These are phyloP conservation scores for Termitomyces sp. DNA, from an alignment of 768 basidiomycete genomes.

Conservation along the genomic window DNA sequence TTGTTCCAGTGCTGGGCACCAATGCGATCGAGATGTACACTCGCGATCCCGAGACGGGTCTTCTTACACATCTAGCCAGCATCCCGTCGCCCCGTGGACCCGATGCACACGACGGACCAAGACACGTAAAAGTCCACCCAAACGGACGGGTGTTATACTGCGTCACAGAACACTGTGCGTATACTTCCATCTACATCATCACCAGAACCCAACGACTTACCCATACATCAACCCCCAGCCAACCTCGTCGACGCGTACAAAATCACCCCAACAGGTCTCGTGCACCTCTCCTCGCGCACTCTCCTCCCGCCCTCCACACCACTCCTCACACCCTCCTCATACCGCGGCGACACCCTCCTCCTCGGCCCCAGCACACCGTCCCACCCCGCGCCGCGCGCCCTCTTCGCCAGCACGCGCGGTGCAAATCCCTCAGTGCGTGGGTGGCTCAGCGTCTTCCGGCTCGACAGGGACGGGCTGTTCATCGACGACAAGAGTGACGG, in stretches of 20 bases:
- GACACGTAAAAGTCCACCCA: slow-evolving; percentile 50
- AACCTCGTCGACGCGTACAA: slow-evolving; percentile 43
- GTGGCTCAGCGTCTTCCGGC: slow-evolving; percentile 39
- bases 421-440: slow-evolving; percentile 29
- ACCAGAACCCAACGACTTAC: neutral
- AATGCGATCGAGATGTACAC: slow-evolving; percentile 44
- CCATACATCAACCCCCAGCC: slow-evolving; percentile 23
- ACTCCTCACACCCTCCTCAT: slow-evolving; percentile 12
- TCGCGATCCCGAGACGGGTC: slow-evolving; percentile 27
- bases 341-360: slow-evolving; percentile 45
- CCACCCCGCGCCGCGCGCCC: slow-evolving; percentile 31
- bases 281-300: slow-evolving; percentile 27
- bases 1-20: slow-evolving; percentile 48
- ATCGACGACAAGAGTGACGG: slow-evolving; percentile 13
- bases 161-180: slow-evolving; percentile 50
- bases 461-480: slow-evolving; percentile 21
- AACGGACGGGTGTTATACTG: slow-evolving; percentile 48
- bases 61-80: slow-evolving; percentile 32
- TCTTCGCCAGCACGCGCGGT: slow-evolving; percentile 49
- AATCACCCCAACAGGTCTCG: slow-evolving; percentile 28
- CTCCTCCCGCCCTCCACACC: slow-evolving; percentile 23
- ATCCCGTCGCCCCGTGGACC: slow-evolving; percentile 35
- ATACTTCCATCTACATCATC: neutral
- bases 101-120: slow-evolving; percentile 39
- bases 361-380: slow-evolving; percentile 33